Percentiles rank a stretch among this genome's conserved stretches.
These are phyloP conservation scores for Begonia loranthoides DNA, from an alignment of 306 rosid genomes.

Conservation along the genomic window DNA sequence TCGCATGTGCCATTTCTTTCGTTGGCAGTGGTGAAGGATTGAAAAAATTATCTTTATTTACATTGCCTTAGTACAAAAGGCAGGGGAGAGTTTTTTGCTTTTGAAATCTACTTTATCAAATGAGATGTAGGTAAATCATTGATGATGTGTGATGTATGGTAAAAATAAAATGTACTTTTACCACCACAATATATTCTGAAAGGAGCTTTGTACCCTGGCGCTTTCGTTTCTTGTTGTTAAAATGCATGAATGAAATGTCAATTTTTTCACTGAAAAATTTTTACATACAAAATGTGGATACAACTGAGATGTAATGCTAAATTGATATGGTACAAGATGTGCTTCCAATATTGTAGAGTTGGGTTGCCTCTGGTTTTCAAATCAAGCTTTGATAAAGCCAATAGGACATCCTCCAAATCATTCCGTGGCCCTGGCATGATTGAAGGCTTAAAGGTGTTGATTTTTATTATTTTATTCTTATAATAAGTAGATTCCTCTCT, in stretches of 20 bases:
- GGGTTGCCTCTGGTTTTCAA: slow-evolving; percentile 88
- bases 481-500: background rate
- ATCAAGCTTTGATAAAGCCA: slow-evolving; percentile 97
- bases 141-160: background rate
- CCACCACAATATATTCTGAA: background rate
- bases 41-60: background rate
- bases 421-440: slow-evolving; percentile 89
- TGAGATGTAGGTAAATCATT: background rate
- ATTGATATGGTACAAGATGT: background rate
- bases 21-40: background rate
- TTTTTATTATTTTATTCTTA: background rate
- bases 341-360: slow-evolving; percentile 38
- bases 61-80: background rate
- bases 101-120: background rate
- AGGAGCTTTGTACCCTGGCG: background rate
- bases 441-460: slow-evolving; percentile 78
- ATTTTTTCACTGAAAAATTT: background rate
- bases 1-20: background rate
- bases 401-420: slow-evolving; percentile 88
- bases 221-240: background rate
- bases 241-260: background rate
- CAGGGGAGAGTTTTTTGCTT: too few relatives aligned
- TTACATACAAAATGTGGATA: background rate
- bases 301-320: too few relatives aligned
- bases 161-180: background rate